Percentiles rank a stretch among this genome's conserved stretches.
Evolutionary conservation across 2,329 filamentous ascomycete genomes (phyloP).

Genomic region (Septoria petroselini): DNA sequence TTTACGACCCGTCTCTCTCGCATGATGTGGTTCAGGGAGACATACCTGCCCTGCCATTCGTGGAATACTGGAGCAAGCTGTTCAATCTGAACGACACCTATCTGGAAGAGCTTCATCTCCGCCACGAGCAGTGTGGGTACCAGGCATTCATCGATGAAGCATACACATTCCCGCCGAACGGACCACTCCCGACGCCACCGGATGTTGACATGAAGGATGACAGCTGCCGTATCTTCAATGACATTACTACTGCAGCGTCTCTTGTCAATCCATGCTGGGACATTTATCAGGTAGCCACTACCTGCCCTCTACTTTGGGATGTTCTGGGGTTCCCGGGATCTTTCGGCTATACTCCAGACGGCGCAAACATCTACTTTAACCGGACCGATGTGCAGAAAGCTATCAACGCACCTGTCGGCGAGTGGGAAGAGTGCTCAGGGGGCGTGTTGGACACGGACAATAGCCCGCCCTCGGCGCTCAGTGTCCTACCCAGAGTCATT

Average conservation of each 20-base stretch:
- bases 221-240: constrained; percentile 51
- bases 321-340: constrained; percentile 67
- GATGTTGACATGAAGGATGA: constrained; percentile 44
- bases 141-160: constrained; percentile 58
- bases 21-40: constrained; percentile 52
- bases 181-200: constrained; percentile 55
- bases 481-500: constrained; percentile 66
- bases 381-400: constrained; percentile 40
- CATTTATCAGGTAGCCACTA: constrained; percentile 68
- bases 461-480: constrained; percentile 54
- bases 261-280: constrained; percentile 74
- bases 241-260: constrained; percentile 54
- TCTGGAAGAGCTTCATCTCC: constrained; percentile 51
- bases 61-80: constrained; percentile 59
- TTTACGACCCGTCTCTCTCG: constrained; percentile 68
- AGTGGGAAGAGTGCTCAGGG: constrained; percentile 58
- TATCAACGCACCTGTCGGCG: constrained; percentile 57
- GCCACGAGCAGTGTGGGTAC: constrained; percentile 59
- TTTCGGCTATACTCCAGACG: constrained; percentile 60
- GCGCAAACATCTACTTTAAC: constrained; percentile 52
- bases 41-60: constrained; percentile 55
- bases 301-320: constrained; percentile 68
- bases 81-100: constrained; percentile 64
- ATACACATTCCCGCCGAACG: constrained; percentile 65
- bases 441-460: constrained; percentile 52